Percentiles rank a stretch among this genome's conserved stretches.
Conservation (phyloP, 371 early-diverging fungal species). For the Rhizopus sp. region DNA sequence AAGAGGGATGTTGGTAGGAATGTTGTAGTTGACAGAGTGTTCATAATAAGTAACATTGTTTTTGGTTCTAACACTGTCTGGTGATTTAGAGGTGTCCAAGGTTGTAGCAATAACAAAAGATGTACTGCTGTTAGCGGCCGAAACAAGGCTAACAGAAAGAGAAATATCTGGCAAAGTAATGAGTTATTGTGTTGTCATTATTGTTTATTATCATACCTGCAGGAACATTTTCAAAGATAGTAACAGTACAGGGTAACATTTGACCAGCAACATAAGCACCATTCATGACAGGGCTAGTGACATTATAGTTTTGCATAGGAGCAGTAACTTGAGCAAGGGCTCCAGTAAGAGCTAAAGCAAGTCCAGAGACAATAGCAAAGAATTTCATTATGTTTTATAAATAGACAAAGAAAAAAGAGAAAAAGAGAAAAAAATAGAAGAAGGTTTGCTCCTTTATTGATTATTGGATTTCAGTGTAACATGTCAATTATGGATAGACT, state of each 20-base stretch:
- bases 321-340: constrained; percentile 37
- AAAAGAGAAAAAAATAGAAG: constrained; percentile 1
- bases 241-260: constrained; percentile 39
- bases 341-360: constrained; percentile 15
- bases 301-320: constrained; percentile 41
- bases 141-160: constrained; percentile 24
- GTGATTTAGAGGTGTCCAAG: constrained; percentile 39
- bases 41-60: constrained; percentile 44
- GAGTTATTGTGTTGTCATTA: not conserved
- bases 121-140: constrained; percentile 12
- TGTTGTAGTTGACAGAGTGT: constrained; percentile 45
- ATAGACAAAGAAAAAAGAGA: not conserved
- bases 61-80: constrained; percentile 26
- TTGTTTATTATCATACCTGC: constrained; percentile 18
- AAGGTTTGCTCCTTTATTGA: not conserved
- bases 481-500: constrained; percentile 3
- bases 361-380: constrained; percentile 17
- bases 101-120: constrained; percentile 23
- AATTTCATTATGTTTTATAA: constrained; percentile 18
- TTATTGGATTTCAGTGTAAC: not conserved
- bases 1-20: constrained; percentile 35
- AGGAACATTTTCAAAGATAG: constrained; percentile 29
- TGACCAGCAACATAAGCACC: constrained; percentile 42
- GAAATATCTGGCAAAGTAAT: constrained; percentile 16
- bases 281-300: constrained; percentile 39